Base-by-base conservation (phyloP, 352 stramenopile genomes). In the Detonula confervacea region DNA sequence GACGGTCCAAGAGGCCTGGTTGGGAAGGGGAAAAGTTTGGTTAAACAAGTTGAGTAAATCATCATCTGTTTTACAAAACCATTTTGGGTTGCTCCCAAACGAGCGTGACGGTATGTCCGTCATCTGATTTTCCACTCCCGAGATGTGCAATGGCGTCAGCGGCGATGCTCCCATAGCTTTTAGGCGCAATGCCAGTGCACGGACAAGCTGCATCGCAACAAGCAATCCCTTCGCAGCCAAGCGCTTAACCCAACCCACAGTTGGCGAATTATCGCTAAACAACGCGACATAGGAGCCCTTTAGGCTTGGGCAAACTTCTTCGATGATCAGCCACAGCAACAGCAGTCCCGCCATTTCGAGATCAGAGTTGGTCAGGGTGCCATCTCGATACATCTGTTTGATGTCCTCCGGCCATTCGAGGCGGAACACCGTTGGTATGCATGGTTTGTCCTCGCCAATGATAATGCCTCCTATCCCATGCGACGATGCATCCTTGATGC, bases 181-280 rank as follows among this genome's bases (percentile, higher is more conserved):
- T 1, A 18, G 18, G 33, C 16, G 37, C 61, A 25, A 71, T 30
- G 1, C 44, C 3, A 24, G 24, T 71, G 12, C n/a, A n/a, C n/a
- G n/a, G n/a, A n/a, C n/a, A n/a, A n/a, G n/a, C n/a, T n/a, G n/a
- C n/a, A n/a, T n/a, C n/a, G n/a, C n/a, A n/a, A n/a, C n/a, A n/a
- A n/a, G n/a, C n/a, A n/a, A n/a, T n/a, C 57, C 24, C 12, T 71
- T 71, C 9, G 44, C 59, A 9, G 37, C 44, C 46, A 71, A 29
- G 9, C 44, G 44, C 16, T 20, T 47, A 2, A 71, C 61, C 61
- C 61, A 71, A 0, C 22, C 1, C 1, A 71, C 61, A 22, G 42
- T n/a, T 0, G 61, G 61, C 1, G 61, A 60, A n/a, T 71, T 71
- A 25, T 71, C 61, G n/a, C 44, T 47, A 27, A 71, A 71, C n/a